Conservation (phyloP, 176 grass and related monocot species). For the Thinopyrum elongatum region DNA sequence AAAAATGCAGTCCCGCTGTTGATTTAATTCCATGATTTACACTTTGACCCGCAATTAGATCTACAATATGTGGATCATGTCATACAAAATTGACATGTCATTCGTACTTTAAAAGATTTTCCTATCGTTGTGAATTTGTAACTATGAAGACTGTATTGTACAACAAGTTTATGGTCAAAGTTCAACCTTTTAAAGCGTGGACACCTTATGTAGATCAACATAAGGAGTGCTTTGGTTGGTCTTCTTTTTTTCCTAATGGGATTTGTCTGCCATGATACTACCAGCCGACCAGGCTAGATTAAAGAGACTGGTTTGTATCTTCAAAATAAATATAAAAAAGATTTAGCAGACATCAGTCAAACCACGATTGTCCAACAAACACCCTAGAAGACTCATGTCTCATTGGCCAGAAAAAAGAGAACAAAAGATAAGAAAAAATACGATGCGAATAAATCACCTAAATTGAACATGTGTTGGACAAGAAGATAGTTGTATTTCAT, state of each 20-base stretch:
- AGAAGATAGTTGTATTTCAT: constrained; percentile 14
- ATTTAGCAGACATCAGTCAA: background rate
- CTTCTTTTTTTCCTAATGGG: background rate
- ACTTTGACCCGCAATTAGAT: background rate
- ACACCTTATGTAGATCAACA: background rate
- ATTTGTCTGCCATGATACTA: background rate
- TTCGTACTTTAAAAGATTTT: background rate
- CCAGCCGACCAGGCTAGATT: background rate
- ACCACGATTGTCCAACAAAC: background rate
- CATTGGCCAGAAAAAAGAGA: constrained; percentile 5
- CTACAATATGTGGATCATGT: background rate
- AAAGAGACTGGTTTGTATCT: background rate
- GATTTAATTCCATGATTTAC: background rate
- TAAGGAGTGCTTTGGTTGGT: background rate
- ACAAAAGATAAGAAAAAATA: background rate
- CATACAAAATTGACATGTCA: background rate
- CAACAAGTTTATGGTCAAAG: background rate
- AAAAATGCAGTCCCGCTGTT: background rate
- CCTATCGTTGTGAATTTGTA: background rate
- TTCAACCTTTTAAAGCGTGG: background rate
- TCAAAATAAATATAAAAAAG: background rate
- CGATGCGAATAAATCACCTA: background rate
- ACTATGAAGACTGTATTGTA: background rate
- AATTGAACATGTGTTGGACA: background rate
- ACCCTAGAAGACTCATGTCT: background rate